Conservation (phyloP, 2,329 filamentous ascomycete species). For the Didymella pomorum region DNA sequence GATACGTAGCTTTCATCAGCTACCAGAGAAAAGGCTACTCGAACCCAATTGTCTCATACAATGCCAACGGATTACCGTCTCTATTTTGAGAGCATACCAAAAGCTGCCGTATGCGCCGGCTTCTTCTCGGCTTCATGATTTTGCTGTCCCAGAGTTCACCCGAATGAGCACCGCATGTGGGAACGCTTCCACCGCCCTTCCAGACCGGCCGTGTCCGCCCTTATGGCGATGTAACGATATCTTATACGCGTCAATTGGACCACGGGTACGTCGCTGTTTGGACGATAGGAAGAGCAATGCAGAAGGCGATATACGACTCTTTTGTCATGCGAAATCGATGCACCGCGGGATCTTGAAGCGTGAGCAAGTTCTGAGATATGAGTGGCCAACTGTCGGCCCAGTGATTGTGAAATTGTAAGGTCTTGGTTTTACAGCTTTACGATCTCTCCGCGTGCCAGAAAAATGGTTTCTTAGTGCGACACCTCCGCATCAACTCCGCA, state of each 20-base stretch:
- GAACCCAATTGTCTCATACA: no score
- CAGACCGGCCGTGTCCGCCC: neutral
- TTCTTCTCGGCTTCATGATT: neutral
- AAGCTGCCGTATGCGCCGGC: neutral
- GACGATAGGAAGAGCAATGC: neutral
- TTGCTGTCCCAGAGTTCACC: neutral
- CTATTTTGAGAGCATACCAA: neutral
- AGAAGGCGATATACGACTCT: neutral
- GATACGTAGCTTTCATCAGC: neutral
- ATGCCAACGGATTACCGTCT: neutral
- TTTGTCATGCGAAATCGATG: neutral
- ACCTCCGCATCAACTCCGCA: slow-evolving; percentile 14
- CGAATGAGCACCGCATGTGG: neutral
- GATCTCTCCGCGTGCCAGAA: slow-evolving; percentile 6
- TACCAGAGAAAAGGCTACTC: neutral
- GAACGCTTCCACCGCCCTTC: slow-evolving; percentile 23
- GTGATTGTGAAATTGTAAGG: neutral
- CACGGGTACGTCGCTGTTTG: slow-evolving; percentile 1
- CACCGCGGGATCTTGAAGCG: neutral
- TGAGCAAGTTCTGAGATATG: neutral
- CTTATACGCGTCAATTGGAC: slow-evolving; percentile 6
- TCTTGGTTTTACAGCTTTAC: neutral
- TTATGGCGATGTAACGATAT: slow-evolving; percentile 1
- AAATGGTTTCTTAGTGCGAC: slow-evolving; percentile 15
- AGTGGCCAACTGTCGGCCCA: neutral